phyloP scores from a whole-genome alignment of 2,329 filamentous ascomycete genomes.

The Penicillium hesseltinei region DNA sequence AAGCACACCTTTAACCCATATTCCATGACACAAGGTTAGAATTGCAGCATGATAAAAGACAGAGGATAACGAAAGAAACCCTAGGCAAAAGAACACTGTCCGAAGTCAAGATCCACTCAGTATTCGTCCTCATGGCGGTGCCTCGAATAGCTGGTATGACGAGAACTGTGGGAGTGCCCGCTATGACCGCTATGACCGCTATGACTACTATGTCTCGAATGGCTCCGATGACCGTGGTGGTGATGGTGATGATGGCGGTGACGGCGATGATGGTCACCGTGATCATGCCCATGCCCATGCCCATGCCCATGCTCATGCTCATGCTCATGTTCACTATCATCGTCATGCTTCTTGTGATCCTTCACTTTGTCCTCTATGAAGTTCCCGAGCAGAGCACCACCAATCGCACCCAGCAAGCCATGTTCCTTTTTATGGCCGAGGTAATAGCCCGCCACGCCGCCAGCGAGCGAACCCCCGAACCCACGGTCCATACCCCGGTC shows the following conservation, averaged over 20 bases:
- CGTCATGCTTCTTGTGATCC: slow-evolving; percentile 37
- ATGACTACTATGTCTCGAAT: slow-evolving; percentile 1
- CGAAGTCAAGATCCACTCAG: background rate
- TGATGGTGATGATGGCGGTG: slow-evolving; percentile 15
- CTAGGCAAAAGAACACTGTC: background rate
- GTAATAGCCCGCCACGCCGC: slow-evolving; percentile 57
- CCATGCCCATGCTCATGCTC: slow-evolving; percentile 13
- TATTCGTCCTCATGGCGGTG: slow-evolving; percentile 9
- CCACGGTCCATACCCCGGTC: slow-evolving; percentile 52
- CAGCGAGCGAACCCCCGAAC: slow-evolving; percentile 56
- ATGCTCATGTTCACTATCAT: slow-evolving; percentile 18
- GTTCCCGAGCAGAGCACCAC: slow-evolving; percentile 56
- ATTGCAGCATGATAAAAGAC: background rate
- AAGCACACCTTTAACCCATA: background rate
- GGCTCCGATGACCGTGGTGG: slow-evolving; percentile 23
- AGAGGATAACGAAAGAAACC: background rate
- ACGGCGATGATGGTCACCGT: slow-evolving; percentile 6
- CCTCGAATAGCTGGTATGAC: slow-evolving; percentile 17
- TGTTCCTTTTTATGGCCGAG: slow-evolving; percentile 58
- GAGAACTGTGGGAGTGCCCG: slow-evolving; percentile 2
- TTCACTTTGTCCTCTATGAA: slow-evolving; percentile 57
- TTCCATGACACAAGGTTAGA: background rate
- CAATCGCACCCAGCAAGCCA: slow-evolving; percentile 57
- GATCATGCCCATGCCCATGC: slow-evolving; percentile 11
- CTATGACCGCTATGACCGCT: background rate